A percentile compares a stretch with the other conserved stretches of the same genome.
phyloP scores from a whole-genome alignment of 345 rosid species.

The Bruguiera gymnorhiza region DNA sequence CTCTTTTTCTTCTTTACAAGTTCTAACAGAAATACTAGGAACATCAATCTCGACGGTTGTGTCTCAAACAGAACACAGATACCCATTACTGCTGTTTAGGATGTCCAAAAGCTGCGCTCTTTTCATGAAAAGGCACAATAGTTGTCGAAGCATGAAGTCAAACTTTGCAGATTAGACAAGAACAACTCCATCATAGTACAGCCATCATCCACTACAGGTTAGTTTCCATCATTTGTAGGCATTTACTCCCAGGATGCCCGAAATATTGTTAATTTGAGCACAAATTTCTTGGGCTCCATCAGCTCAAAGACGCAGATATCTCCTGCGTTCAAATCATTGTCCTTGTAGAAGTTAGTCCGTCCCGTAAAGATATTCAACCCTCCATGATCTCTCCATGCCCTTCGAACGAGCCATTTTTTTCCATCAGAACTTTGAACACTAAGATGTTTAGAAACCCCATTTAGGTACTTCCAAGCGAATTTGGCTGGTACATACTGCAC shows the following conservation, averaged over 20 bases:
- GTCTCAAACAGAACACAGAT: too few species aligned
- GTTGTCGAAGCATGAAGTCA: too few species aligned
- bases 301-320: conserved; percentile 18
- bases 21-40: too few species aligned
- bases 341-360: background rate
- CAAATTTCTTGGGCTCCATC: background rate
- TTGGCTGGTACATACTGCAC: conserved; percentile 12
- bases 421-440: conserved; percentile 9
- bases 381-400: background rate
- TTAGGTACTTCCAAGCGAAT: conserved; percentile 6
- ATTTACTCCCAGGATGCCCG: background rate
- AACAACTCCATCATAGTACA: too few species aligned
- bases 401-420: background rate
- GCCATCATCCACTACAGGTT: too few species aligned
- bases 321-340: conserved; percentile 8
- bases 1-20: too few species aligned
- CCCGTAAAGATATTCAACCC: background rate
- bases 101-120: too few species aligned
- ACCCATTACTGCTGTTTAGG: too few species aligned
- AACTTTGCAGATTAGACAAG: too few species aligned
- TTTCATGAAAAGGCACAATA: too few species aligned
- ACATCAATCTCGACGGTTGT: too few species aligned
- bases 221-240: too few species aligned
- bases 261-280: background rate
- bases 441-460: background rate